Percentiles rank a stretch among this genome's conserved stretches.
phyloP scores from a whole-genome alignment of 2,329 filamentous ascomycete species.

The Bipolaris victoriae region DNA sequence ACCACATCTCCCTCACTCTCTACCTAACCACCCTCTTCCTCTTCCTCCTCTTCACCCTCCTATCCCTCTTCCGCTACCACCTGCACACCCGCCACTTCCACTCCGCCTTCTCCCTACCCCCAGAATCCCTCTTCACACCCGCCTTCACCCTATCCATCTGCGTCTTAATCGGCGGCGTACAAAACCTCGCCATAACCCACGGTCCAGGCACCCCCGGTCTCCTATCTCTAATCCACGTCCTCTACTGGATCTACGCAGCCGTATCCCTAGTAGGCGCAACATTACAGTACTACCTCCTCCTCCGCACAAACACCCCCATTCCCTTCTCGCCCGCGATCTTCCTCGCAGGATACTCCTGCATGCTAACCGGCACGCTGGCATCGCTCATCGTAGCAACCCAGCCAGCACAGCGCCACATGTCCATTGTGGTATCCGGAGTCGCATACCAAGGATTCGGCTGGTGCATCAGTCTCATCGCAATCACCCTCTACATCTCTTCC shows the following conservation, averaged over 20 bases:
- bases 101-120: slow-evolving; percentile 53
- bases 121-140: slow-evolving; percentile 56
- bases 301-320: slow-evolving; percentile 63
- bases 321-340: slow-evolving; percentile 75
- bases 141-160: slow-evolving; percentile 48
- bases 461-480: slow-evolving; percentile 69
- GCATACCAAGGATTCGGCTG: slow-evolving; percentile 73
- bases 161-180: slow-evolving; percentile 48
- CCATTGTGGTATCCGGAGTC: slow-evolving; percentile 68
- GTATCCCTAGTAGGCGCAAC: slow-evolving; percentile 44
- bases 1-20: slow-evolving; percentile 57
- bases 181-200: slow-evolving; percentile 36
- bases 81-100: slow-evolving; percentile 50
- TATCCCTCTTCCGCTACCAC: slow-evolving; percentile 49
- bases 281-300: slow-evolving; percentile 66
- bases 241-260: slow-evolving; percentile 53
- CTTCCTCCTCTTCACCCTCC: slow-evolving; percentile 43
- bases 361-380: slow-evolving; percentile 74
- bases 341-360: slow-evolving; percentile 69
- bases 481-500: slow-evolving; percentile 69
- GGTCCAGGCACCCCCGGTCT: slow-evolving; percentile 33
- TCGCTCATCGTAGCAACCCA: slow-evolving; percentile 66
- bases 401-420: slow-evolving; percentile 59
- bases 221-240: slow-evolving; percentile 17
- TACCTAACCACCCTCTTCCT: slow-evolving; percentile 57